Conservation (phyloP, 169 alveolate genomes). For the Hepatocystis sp. region DNA sequence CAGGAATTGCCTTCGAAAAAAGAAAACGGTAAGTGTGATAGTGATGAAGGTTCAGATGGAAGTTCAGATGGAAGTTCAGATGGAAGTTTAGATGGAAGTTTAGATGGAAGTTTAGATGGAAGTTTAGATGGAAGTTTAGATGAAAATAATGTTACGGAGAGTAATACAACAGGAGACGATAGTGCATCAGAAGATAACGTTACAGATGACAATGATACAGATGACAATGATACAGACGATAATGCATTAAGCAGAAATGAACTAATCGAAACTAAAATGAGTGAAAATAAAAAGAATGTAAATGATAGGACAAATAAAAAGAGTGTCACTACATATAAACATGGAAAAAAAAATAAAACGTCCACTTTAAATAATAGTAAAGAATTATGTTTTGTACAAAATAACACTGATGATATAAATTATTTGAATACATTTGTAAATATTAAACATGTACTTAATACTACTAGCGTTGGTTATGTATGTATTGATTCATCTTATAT, state of each 20-base stretch:
- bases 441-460: slow-evolving; percentile 35
- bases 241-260: too few species aligned
- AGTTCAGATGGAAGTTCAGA: slow-evolving; percentile 32
- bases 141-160: not conserved
- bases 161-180: not conserved
- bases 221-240: not conserved
- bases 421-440: slow-evolving; percentile 62
- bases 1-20: slow-evolving; percentile 70
- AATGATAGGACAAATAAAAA: slow-evolving; percentile 16
- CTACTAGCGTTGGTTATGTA: slow-evolving; percentile 63
- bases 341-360: too few species aligned
- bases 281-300: not conserved
- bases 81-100: too few species aligned
- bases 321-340: too few species aligned
- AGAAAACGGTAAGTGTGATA: slow-evolving; percentile 44
- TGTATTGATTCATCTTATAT: slow-evolving; percentile 55
- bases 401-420: slow-evolving; percentile 42
- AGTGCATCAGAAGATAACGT: not conserved
- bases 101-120: too few species aligned
- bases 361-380: too few species aligned
- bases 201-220: not conserved
- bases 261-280: not conserved
- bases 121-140: not conserved
- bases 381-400: slow-evolving; percentile 45
- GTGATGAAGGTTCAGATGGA: not conserved